These are phyloP conservation scores for Microascus cirrosus DNA, from an alignment of 2,329 filamentous ascomycete species.

Conservation along the genomic window DNA sequence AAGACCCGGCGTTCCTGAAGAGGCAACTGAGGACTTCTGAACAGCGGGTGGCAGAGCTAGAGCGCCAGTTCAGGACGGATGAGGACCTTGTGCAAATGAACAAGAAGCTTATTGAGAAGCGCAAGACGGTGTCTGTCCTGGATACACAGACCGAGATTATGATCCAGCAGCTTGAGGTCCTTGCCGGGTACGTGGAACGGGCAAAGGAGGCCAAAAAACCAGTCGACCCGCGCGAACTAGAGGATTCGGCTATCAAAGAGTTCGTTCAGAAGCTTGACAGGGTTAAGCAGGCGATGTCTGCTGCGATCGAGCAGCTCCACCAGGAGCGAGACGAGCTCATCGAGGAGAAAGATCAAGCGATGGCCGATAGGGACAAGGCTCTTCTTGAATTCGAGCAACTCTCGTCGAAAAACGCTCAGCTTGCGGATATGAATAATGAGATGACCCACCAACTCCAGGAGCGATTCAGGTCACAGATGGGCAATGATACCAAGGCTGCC, in stretches of 20 bases:
- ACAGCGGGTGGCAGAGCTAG: slow-evolving; percentile 75
- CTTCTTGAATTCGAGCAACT: slow-evolving; percentile 93
- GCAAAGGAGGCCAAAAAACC: slow-evolving; percentile 75
- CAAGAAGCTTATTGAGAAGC: slow-evolving; percentile 80
- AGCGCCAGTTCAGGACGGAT: slow-evolving; percentile 60
- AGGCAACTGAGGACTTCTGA: slow-evolving; percentile 73
- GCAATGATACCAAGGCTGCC: slow-evolving; percentile 32
- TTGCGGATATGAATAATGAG: slow-evolving; percentile 92
- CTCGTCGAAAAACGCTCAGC: slow-evolving; percentile 85
- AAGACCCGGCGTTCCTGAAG: slow-evolving; percentile 58
- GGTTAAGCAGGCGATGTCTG: slow-evolving; percentile 47
- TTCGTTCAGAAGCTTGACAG: slow-evolving; percentile 66
- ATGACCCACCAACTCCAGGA: slow-evolving; percentile 90
- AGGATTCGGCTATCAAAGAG: slow-evolving; percentile 84
- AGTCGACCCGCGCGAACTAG: slow-evolving; percentile 70
- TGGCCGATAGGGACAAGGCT: slow-evolving; percentile 81
- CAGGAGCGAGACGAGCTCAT: slow-evolving; percentile 69
- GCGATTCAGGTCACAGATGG: slow-evolving; percentile 72
- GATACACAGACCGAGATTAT: slow-evolving; percentile 95
- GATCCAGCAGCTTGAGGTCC: slow-evolving; percentile 79
- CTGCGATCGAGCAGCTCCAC: slow-evolving; percentile 47
- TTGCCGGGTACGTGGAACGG: slow-evolving; percentile 77
- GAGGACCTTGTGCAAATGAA: slow-evolving; percentile 66
- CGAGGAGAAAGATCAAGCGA: slow-evolving; percentile 74
- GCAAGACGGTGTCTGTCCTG: slow-evolving; percentile 87